Percentiles rank a stretch among this genome's conserved stretches.
These are phyloP conservation scores for Holtermannia corniformis DNA, from an alignment of 768 basidiomycete genomes.

Conservation along the genomic window DNA sequence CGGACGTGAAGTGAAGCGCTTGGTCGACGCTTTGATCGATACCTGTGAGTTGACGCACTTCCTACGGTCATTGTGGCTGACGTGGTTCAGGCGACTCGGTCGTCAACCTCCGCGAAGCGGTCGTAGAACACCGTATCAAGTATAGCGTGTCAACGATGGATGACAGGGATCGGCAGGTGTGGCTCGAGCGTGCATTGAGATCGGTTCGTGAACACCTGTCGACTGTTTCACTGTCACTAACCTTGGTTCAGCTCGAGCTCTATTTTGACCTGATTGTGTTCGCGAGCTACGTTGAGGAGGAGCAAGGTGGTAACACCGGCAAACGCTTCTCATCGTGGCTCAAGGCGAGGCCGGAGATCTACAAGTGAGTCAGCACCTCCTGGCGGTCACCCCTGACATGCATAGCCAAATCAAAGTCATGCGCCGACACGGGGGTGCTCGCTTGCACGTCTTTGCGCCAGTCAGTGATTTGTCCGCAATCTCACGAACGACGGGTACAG, in stretches of 20 bases:
- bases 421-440: constrained; percentile 67
- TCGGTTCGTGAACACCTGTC: constrained; percentile 18
- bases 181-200: constrained; percentile 25
- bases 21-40: constrained; percentile 87
- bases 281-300: constrained; percentile 69
- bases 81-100: constrained; percentile 70
- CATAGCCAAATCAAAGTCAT: constrained; percentile 78
- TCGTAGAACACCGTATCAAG: constrained; percentile 68
- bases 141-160: constrained; percentile 75
- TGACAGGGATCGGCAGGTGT: constrained; percentile 46
- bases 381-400: not conserved
- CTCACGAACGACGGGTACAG: constrained; percentile 51
- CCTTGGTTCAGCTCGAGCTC: constrained; percentile 31
- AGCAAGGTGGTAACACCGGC: constrained; percentile 47
- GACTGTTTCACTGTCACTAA: not conserved
- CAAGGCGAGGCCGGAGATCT: constrained; percentile 79
- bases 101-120: constrained; percentile 79
- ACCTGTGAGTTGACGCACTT: constrained; percentile 51
- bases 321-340: constrained; percentile 81
- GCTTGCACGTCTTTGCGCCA: constrained; percentile 82
- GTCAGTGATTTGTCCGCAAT: constrained; percentile 68
- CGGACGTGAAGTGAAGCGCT: constrained; percentile 70
- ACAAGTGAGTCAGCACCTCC: constrained; percentile 57
- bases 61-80: not conserved
- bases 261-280: constrained; percentile 88